Evolutionary conservation across 1,284 basidiomycete genomes (phyloP).

Genomic region (Apiotrichum sp.): DNA sequence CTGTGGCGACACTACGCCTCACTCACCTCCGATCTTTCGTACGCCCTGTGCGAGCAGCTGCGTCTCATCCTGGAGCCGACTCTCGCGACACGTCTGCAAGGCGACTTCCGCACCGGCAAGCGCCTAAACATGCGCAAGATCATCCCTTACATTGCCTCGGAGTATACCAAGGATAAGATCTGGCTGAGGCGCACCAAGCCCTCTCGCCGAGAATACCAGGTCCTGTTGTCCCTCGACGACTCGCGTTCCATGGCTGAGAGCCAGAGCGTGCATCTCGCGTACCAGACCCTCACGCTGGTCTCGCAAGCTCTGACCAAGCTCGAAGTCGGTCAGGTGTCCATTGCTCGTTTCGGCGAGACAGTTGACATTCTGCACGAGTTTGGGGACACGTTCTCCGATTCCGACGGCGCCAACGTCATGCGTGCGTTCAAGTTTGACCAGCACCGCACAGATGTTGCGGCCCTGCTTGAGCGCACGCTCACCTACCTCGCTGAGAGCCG

Average conservation of each 20-base stretch:
- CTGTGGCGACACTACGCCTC: slow-evolving; percentile 88
- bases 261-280: slow-evolving; percentile 88
- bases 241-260: slow-evolving; percentile 94
- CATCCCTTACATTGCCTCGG: slow-evolving; percentile 95
- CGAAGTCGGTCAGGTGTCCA: slow-evolving; percentile 88
- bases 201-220: slow-evolving; percentile 90
- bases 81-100: slow-evolving; percentile 84
- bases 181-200: slow-evolving; percentile 95
- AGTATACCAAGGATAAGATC: slow-evolving; percentile 99
- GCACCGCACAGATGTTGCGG: slow-evolving; percentile 80
- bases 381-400: slow-evolving; percentile 68
- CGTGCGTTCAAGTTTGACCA: slow-evolving; percentile 85
- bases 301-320: slow-evolving; percentile 83
- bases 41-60: slow-evolving; percentile 89
- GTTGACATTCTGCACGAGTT: slow-evolving; percentile 88
- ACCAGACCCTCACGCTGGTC: slow-evolving; percentile 88
- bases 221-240: slow-evolving; percentile 91
- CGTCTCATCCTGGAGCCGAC: slow-evolving; percentile 95
- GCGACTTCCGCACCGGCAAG: slow-evolving; percentile 97
- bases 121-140: slow-evolving; percentile 99
- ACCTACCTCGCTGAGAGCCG: slow-evolving; percentile 68
- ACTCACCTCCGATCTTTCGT: slow-evolving; percentile 84
- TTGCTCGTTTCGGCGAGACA: slow-evolving; percentile 82
- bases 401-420: slow-evolving; percentile 72
- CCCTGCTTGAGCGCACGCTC: slow-evolving; percentile 78